Evolutionary conservation across 2,329 filamentous ascomycete genomes (phyloP).

Genomic region (Trichophyton benhamiae): DNA sequence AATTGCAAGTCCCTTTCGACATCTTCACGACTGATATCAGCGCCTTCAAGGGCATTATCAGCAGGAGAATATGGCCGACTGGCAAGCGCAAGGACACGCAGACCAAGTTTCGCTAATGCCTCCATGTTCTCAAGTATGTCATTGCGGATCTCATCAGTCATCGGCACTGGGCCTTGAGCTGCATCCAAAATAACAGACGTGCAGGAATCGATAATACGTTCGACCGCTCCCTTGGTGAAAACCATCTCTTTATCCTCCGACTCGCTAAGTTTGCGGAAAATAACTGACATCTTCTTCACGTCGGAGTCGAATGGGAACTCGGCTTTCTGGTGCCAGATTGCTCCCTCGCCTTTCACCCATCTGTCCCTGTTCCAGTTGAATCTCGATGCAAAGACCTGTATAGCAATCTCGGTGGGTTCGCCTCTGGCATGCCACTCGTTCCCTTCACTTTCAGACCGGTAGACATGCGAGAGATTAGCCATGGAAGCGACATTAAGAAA

Average conservation of each 20-base stretch:
- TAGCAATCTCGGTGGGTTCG: constrained; percentile 60
- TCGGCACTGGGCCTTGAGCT: constrained; percentile 27
- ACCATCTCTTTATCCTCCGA: constrained; percentile 22
- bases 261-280: constrained; percentile 36
- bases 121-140: constrained; percentile 58
- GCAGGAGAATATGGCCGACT: constrained; percentile 28
- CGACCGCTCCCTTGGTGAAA: constrained; percentile 39
- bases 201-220: constrained; percentile 55
- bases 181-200: constrained; percentile 38
- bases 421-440: constrained; percentile 50
- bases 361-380: constrained; percentile 51
- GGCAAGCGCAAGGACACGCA: constrained; percentile 57
- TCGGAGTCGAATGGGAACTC: constrained; percentile 65
- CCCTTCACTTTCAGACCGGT: constrained; percentile 37
- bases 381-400: constrained; percentile 59
- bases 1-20: constrained; percentile 60
- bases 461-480: constrained; percentile 53
- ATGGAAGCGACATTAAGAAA: constrained; percentile 53
- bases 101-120: constrained; percentile 50
- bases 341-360: constrained; percentile 39
- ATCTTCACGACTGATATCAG: constrained; percentile 42
- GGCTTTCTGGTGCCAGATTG: constrained; percentile 46
- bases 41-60: constrained; percentile 24
- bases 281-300: constrained; percentile 65
- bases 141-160: constrained; percentile 43